phyloP scores from a whole-genome alignment of 2,329 filamentous ascomycete species.

The Aspergillus oerlinghausenensis region DNA sequence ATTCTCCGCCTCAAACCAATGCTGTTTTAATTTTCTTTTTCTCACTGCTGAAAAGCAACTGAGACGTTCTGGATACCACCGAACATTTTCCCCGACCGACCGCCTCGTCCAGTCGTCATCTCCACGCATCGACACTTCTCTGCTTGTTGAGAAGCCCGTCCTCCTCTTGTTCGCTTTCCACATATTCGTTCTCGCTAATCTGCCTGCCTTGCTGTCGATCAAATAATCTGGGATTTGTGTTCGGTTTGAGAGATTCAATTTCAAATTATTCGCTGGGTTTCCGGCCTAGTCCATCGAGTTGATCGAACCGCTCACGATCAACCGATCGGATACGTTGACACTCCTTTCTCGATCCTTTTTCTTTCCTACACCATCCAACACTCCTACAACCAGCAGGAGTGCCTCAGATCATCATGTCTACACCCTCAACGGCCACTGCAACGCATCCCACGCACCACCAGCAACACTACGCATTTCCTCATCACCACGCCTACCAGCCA shows the following conservation, averaged over 20 bases:
- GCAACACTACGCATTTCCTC: constrained; percentile 59
- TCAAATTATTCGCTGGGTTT: constrained; percentile 7
- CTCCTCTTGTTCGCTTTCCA: constrained; percentile 5
- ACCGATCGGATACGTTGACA: constrained; percentile 14
- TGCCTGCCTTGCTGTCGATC: neutral
- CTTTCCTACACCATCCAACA: constrained; percentile 15
- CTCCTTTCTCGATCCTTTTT: constrained; percentile 1
- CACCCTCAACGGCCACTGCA: constrained; percentile 71
- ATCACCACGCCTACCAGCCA: constrained; percentile 53
- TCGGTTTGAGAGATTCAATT: neutral
- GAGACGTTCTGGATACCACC: constrained; percentile 5
- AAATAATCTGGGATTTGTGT: neutral
- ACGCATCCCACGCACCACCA: constrained; percentile 62
- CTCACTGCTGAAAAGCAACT: constrained; percentile 3
- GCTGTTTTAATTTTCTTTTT: neutral
- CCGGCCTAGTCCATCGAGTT: constrained; percentile 15
- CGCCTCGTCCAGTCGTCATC: constrained; percentile 20
- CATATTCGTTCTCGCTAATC: constrained; percentile 7
- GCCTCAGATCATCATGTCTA: constrained; percentile 61
- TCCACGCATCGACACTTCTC: constrained; percentile 17
- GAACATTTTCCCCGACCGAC: constrained; percentile 20
- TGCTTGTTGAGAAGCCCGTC: neutral
- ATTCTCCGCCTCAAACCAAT: neutral
- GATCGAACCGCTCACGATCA: constrained; percentile 11
- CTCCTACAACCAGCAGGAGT: constrained; percentile 26